Conservation (phyloP, 2,329 filamentous ascomycete species). For the Dactylonectria macrodidyma region DNA sequence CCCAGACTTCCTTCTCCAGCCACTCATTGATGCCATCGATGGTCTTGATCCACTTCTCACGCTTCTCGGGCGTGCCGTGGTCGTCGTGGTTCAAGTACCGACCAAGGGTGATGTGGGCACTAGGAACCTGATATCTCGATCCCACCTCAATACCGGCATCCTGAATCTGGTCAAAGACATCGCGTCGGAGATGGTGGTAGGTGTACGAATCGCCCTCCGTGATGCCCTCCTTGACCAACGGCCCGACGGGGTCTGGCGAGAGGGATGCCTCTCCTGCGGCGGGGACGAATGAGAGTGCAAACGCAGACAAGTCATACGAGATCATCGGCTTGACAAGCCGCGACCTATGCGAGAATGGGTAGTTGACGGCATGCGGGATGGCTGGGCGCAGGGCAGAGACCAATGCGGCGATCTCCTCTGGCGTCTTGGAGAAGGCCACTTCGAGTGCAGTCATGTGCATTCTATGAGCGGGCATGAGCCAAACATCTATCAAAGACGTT, state of each 20-base stretch:
- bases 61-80: slow-evolving; percentile 70
- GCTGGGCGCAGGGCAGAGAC: slow-evolving; percentile 70
- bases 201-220: slow-evolving; percentile 78
- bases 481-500: slow-evolving; percentile 71
- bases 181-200: slow-evolving; percentile 90
- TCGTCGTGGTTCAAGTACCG: slow-evolving; percentile 82
- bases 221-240: slow-evolving; percentile 53
- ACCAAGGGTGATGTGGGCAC: slow-evolving; percentile 89
- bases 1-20: slow-evolving; percentile 81
- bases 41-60: slow-evolving; percentile 75
- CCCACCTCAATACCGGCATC: slow-evolving; percentile 78
- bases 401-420: slow-evolving; percentile 76
- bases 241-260: slow-evolving; percentile 57
- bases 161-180: slow-evolving; percentile 76
- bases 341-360: slow-evolving; percentile 76
- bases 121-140: slow-evolving; percentile 89
- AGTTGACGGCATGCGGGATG: slow-evolving; percentile 74
- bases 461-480: slow-evolving; percentile 85
- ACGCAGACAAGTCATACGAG: slow-evolving; percentile 86
- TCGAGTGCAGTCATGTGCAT: slow-evolving; percentile 92
- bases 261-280: slow-evolving; percentile 73
- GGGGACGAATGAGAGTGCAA: slow-evolving; percentile 90
- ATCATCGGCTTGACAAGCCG: slow-evolving; percentile 87
- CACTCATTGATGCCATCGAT: slow-evolving; percentile 85
- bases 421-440: slow-evolving; percentile 83